Base-by-base conservation (phyloP, 495 filamentous ascomycete species). In the Penicillium cinerascens region DNA sequence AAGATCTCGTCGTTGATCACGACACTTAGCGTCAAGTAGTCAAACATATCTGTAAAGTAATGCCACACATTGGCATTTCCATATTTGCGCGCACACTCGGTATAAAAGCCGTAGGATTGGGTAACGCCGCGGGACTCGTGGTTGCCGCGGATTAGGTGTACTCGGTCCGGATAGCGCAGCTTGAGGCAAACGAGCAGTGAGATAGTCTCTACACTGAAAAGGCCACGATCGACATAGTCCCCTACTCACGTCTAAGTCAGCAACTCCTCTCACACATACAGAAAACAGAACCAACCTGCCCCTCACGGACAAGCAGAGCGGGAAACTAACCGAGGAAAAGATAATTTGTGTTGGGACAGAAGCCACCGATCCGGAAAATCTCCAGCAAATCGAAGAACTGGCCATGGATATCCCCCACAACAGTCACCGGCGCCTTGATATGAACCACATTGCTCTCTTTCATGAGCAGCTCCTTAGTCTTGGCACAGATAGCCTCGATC, bases 391-490 rank as follows among this genome's bases (percentile, higher is more conserved):
- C 93, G 64, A 91, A 97, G 71, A 98, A 98, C 72, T 98, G 93
- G 16, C 93, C 93, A 70, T 98, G 93, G 60, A 98, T 98, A 64
- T 98, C 93, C 54, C 93, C 93, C 7, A 98, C 95, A 2, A 98
- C 93, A n/a, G 93, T 98, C 38, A 98, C 89, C 7, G 93, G 93
- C 15, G 93, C 92, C 49, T 84, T 84, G 52, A 98, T 95, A 67
- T 98, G 93, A 39, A 98, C 93, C 44, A 98, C 93, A 77, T 98
- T 98, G 79, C 92, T 97, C 82, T 98, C 93, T 67, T 93, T 95
- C 93, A 98, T 98, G 55, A 98, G 78, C 49, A 97, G 80, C 71
- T 98, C 93, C 59, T 98, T 98, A 11, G 95, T 91, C 70, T 98
- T 98, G 62, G 93, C 91, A 69, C 93, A 98, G 83, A 98, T 95